Evolutionary conservation across 768 basidiomycete genomes (phyloP), one percentile per base, ranked within the genome.

Genomic region (Trichaptum fuscoviolaceum): DNA sequence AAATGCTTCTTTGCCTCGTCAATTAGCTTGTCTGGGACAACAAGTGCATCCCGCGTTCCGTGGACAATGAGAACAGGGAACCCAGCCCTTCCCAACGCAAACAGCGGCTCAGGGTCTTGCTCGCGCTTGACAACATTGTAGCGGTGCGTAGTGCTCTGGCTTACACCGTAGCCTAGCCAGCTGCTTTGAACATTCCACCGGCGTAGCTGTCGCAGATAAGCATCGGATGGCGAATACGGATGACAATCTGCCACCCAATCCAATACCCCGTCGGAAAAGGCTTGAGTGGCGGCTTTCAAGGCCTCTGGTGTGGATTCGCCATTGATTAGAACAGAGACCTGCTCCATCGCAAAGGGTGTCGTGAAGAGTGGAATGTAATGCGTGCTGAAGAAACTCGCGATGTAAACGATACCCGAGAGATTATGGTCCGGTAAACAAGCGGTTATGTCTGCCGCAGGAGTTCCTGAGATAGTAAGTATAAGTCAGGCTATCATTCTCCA

Each of bases 11-110:
- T 70, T 52, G 73, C 63, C 20, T 68, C 70, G n/a, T 72, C 65
- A 60, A 74, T 66, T 18, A 68, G 68, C 63, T 63, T 76, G 26
- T 71, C 68, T 8, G 68, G 65, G 24, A 67, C 63, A 25, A 74
- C 67, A 25, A 75, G 61, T 24, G 68, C 65, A 69, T 78, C 79
- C 62, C 70, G 64, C 64, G 67, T 66, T n/a, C 75, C 74, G 35
- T 71, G 61, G 7, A 79, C 62, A 6, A 70, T 59, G 20, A 80
- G 65, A 34, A 77, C 10, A 8, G 75, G 75, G 8, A 78, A 64
- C 1, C 67, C 67, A 12, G 69, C 72, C 30, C 67, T 67, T 15
- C 74, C 76, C 18, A 74, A 71, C 5, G 65, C 66, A 61, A 75
- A 64, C 24, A 78, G 67, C 18, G 68, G 72, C 8, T 59, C 26